These are phyloP conservation scores for Fusarium falciforme DNA, from an alignment of 2,329 filamentous ascomycete genomes.

Conservation along the genomic window DNA sequence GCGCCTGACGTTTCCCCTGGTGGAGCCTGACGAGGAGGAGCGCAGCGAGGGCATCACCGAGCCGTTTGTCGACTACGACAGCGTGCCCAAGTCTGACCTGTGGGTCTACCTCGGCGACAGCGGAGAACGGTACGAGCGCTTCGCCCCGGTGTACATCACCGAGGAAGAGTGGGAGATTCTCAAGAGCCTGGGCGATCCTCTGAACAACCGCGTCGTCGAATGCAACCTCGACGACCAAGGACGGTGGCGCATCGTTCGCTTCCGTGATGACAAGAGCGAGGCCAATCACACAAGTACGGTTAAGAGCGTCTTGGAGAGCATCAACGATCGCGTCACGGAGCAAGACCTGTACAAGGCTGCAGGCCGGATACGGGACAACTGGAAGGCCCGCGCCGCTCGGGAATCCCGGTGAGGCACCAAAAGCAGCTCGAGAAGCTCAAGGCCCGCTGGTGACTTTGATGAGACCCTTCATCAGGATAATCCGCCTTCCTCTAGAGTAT, in stretches of 20 bases:
- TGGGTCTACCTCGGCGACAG: conserved; percentile 74
- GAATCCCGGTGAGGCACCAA: conserved; percentile 67
- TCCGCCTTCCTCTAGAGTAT: neutral
- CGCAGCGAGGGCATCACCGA: conserved; percentile 72
- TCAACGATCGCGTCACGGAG: conserved; percentile 85
- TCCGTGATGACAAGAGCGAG: conserved; percentile 91
- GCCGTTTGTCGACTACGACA: conserved; percentile 81
- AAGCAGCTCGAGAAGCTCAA: conserved; percentile 4
- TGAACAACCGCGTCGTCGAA: conserved; percentile 92
- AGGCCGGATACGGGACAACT: conserved; percentile 78
- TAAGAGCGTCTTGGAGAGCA: conserved; percentile 88
- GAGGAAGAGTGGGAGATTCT: conserved; percentile 85
- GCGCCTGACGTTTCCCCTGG: conserved; percentile 77
- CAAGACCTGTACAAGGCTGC: conserved; percentile 80
- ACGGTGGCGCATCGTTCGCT: conserved; percentile 87
- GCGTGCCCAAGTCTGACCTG: conserved; percentile 78
- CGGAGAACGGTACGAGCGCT: conserved; percentile 69
- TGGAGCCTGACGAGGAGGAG: conserved; percentile 76
- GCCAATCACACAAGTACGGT: conserved; percentile 91
- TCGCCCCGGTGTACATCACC: conserved; percentile 75
- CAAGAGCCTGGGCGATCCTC: conserved; percentile 77
- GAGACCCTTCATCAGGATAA: neutral
- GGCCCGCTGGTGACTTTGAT: neutral
- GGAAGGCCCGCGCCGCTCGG: conserved; percentile 68
- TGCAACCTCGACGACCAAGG: conserved; percentile 82